Evolutionary conservation across 306 rosid species (phyloP), one percentile per base, ranked within the genome.

Genomic region (Cucurbita argyrosperma): DNA sequence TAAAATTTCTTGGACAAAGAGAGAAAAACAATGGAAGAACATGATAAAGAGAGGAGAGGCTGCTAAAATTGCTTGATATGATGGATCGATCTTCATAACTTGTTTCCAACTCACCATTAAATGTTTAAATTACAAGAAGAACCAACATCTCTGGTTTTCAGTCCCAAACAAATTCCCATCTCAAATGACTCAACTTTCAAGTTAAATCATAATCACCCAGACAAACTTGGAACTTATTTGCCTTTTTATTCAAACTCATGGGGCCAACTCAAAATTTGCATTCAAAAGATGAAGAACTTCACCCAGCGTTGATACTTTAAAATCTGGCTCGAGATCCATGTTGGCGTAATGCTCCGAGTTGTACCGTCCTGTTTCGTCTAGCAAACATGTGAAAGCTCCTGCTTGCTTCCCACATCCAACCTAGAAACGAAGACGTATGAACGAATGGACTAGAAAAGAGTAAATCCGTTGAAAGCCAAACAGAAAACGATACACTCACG

Each of bases 361-460:
- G 26, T 88, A 90, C 79, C 85, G 86, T 75, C 98, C 95, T 6
- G 77, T 86, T 84, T 94, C 82, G 74, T 89, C 97, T 63, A 94
- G 97, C 84, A 94, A 78, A 82, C 98, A 94, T 57, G 98, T 80
- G 80, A 85, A 82, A 9, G 96, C 90, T 80, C 97, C 98, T 10
- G 97, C 98, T 61, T 64, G 84, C 85, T 87, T 90, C 46, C 92
- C 98, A 51, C 98, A 94, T 26, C 75, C 90, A 75, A 94, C 88
- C 97, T 93, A 6, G 14, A 38, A 4, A 62, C 43, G 43, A 77
- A 70, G 52, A 38, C 62, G 23, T 61, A 15, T 13, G 19, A 61
- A 37, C 15, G 67, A 37, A 35, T 14, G 66, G 12, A 61, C 45
- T 61, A 14, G 67, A 7, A 37, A 61, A 14, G 65, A 59, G 12